Evolutionary conservation across 371 early-diverging fungal species (phyloP), one percentile per base, ranked within the genome.

Genomic region (Rhizopus stolonifer): DNA sequence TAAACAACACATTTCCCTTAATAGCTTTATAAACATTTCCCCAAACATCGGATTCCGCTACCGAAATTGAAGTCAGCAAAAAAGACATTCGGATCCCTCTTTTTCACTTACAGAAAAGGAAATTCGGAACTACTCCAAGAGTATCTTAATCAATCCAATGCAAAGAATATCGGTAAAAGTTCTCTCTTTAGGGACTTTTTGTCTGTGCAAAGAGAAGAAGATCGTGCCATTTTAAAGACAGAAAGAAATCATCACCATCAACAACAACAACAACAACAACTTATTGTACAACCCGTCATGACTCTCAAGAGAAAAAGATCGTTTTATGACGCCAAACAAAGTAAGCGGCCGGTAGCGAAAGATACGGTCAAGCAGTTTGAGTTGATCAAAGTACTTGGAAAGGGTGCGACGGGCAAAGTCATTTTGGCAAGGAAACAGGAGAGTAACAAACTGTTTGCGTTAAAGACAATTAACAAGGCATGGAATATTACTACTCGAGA

Each of bases 391-490:
- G 79, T 81, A 3, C 58, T 87, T 2, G 85, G 86, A 22, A 74
- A 68, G 64, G 86, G 83, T 6, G 69, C 70, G 22, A 79, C 82
- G 70, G 83, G 83, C 21, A 83, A 84, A 64, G 72, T 73, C 15
- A 87, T 97, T 78, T 78, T 98, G 32, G 90, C 93, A 0, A 88
- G 93, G 50, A 81, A 83, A 55, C 75, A 81, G 26, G 31, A 29
- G 4, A 29, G 31, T 29, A 29, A 29, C 31, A 76, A 86, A 45
- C 77, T 91, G 14, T 92, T 89, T 54, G 99, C 98, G 4, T 85
- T 99, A 60, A 99, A 99, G 74, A 90, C 96, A 0, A 78, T 98
- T 15, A 95, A 91, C 67, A 99, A 99, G 72, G 89, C 92, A 49
- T 88, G 87, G 61, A 88, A 94, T 29, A 81, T 91, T 44, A 84